Evolutionary conservation across 192 early-diverging fungal genomes (phyloP), one percentile per base, ranked within the genome.

Genomic region (Borealophlyctis nickersoniae): DNA sequence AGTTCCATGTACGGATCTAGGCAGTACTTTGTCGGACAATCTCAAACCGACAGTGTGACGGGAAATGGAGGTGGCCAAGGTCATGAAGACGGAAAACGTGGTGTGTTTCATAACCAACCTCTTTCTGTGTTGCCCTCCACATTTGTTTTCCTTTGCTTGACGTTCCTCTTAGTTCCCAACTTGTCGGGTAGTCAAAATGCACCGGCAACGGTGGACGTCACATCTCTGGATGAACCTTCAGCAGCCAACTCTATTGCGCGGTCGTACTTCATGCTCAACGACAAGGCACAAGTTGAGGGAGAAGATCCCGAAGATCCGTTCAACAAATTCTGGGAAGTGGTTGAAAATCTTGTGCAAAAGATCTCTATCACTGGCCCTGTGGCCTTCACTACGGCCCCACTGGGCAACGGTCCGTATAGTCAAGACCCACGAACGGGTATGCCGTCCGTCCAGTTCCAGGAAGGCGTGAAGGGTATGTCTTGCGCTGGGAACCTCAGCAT

Each of bases 281-380:
- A 69, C 3, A 36, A 74, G 3, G 32, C 55, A 34, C 24, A 66
- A 16, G 22, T 57, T 14, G 74, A 84, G 28, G 85, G 88, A 14
- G n/a, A n/a, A n/a, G 83, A 85, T n/a, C 73, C 85, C n/a, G 90
- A 79, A 29, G 75, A 90, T 75, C 90, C 89, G 9, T 92, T 92
- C 68, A 86, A 90, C 65, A 88, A 86, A 58, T 92, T 92, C 58
- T 91, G 87, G 87, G 84, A 87, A 23, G 85, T 79, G 19, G 86
- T 92, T 11, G 87, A 91, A 56, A 81, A 77, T 26, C 59, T 92
- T 28, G 82, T 92, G 2, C 77, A 84, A n/a, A 88, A 88, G 57
- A 78, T 88, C 32, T 86, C 87, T 1, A 78, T 84, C 3, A 57
- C 69, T 9, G 64, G 67, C 14, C 62, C 71, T 3, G 60, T 73